Percentiles rank a stretch among this genome's conserved stretches.
Evolutionary conservation across 2,329 filamentous ascomycete species (phyloP).

Genomic region (Teratosphaeria nubilosa): DNA sequence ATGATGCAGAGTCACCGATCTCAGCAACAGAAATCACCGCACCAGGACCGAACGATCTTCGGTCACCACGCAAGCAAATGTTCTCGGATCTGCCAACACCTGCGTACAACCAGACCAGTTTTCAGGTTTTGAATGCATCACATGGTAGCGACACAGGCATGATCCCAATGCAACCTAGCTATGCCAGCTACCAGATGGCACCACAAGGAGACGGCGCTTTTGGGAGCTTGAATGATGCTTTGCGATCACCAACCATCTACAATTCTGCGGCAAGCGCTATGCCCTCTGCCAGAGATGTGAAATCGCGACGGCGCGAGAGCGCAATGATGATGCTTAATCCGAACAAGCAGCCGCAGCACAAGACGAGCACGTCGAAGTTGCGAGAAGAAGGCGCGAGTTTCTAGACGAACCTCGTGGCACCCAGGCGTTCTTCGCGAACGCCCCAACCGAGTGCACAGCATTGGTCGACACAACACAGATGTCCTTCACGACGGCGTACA

Average conservation of each 20-base stretch:
- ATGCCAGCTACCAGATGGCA: conserved; percentile 22
- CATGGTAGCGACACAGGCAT: conserved; percentile 20
- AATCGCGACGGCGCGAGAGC: conserved; percentile 19
- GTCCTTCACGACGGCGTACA: not conserved
- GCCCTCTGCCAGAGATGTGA: not conserved
- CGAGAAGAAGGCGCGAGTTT: conserved; percentile 22
- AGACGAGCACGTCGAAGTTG: conserved; percentile 26
- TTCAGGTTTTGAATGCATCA: conserved; percentile 11
- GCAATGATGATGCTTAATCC: conserved; percentile 19
- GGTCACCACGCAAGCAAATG: conserved; percentile 55
- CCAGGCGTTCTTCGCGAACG: not conserved
- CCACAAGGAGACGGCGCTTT: conserved; percentile 24
- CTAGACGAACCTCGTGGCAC: conserved; percentile 4
- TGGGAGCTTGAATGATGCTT: conserved; percentile 25
- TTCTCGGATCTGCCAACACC: conserved; percentile 58
- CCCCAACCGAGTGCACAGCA: not conserved
- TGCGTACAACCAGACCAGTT: conserved; percentile 47
- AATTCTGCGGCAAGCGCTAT: conserved; percentile 5
- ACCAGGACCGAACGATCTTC: conserved; percentile 44
- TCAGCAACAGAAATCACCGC: conserved; percentile 14
- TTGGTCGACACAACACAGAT: not conserved
- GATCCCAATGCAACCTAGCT: conserved; percentile 22
- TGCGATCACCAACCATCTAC: conserved; percentile 16
- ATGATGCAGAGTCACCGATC: conserved; percentile 36
- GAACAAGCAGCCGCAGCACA: conserved; percentile 16